Conservation (phyloP, 306 rosid genomes). For the Cicer judaicum region DNA sequence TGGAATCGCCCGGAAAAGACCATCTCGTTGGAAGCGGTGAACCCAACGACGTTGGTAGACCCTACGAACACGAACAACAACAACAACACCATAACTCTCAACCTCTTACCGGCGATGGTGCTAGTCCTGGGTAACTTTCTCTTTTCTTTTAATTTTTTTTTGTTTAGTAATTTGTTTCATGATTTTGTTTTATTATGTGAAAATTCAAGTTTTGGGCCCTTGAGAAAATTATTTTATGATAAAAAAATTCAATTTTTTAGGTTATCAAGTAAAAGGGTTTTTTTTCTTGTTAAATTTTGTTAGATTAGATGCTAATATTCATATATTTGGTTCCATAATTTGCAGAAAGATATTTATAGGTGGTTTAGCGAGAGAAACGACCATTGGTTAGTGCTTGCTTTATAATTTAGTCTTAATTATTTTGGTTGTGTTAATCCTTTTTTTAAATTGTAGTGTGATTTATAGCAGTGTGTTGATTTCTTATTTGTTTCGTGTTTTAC, state of each 20-base stretch:
- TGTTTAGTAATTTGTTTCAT: neutral
- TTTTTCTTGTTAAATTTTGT: neutral
- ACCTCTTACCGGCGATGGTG: slow-evolving; percentile 86
- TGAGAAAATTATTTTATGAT: slow-evolving; percentile 19
- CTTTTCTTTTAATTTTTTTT: neutral
- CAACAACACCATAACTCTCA: slow-evolving; percentile 71
- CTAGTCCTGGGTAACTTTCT: slow-evolving; percentile 83
- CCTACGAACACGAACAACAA: slow-evolving; percentile 50
- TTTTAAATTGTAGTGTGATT: slow-evolving; percentile 14
- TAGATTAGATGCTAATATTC: slow-evolving; percentile 41
- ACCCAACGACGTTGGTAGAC: slow-evolving; percentile 53
- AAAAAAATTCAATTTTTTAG: neutral
- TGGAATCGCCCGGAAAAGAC: slow-evolving; percentile 70
- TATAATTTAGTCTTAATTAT: neutral
- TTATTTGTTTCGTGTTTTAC: slow-evolving; percentile 50
- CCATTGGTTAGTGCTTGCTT: slow-evolving; percentile 72
- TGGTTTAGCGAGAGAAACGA: slow-evolving; percentile 96
- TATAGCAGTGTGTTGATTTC: slow-evolving; percentile 13
- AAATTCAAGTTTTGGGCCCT: neutral
- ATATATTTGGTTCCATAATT: slow-evolving; percentile 54
- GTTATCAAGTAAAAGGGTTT: neutral
- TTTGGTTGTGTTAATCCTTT: slow-evolving; percentile 36
- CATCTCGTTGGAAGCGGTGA: slow-evolving; percentile 57
- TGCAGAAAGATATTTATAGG: slow-evolving; percentile 98
- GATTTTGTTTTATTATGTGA: neutral